phyloP scores from a whole-genome alignment of 2,329 filamentous ascomycete genomes.

The Stenocarpella maydis region DNA sequence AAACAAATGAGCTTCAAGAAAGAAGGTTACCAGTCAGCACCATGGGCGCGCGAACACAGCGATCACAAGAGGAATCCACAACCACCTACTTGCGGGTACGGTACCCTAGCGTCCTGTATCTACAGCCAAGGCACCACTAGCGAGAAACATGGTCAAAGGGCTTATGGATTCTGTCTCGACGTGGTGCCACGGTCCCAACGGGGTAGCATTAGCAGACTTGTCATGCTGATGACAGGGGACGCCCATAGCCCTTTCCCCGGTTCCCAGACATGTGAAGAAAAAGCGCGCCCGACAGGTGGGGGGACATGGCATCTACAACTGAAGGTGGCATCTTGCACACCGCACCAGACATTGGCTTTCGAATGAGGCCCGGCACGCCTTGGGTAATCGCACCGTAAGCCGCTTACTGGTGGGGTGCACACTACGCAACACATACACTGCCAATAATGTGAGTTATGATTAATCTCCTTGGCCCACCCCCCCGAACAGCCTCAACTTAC shows the following conservation, averaged over 20 bases:
- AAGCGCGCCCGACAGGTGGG: constrained; percentile 3
- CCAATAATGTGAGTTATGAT: constrained; percentile 19
- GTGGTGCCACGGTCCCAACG: not conserved
- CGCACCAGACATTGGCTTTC: not conserved
- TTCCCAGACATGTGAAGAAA: not conserved
- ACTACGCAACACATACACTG: constrained; percentile 1
- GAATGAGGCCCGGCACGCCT: constrained; percentile 2
- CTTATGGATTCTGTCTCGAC: not conserved
- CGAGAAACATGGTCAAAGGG: not conserved
- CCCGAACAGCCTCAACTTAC: constrained; percentile 22
- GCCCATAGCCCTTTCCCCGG: not conserved
- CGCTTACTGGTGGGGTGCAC: constrained; percentile 19
- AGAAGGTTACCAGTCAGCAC: not conserved
- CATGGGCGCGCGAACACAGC: not conserved
- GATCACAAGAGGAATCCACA: not conserved
- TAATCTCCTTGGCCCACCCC: not conserved
- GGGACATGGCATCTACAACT: constrained; percentile 9
- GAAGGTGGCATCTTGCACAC: not conserved
- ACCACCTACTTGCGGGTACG: constrained; percentile 9
- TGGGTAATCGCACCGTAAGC: constrained; percentile 25
- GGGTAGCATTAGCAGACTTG: not conserved
- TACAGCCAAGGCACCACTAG: not conserved
- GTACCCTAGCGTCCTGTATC: constrained; percentile 9
- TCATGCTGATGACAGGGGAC: constrained; percentile 3
- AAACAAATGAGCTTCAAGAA: constrained; percentile 17